Base-by-base conservation (phyloP, 2,329 filamentous ascomycete genomes). In the Magnaporthiopsis incrustans region DNA sequence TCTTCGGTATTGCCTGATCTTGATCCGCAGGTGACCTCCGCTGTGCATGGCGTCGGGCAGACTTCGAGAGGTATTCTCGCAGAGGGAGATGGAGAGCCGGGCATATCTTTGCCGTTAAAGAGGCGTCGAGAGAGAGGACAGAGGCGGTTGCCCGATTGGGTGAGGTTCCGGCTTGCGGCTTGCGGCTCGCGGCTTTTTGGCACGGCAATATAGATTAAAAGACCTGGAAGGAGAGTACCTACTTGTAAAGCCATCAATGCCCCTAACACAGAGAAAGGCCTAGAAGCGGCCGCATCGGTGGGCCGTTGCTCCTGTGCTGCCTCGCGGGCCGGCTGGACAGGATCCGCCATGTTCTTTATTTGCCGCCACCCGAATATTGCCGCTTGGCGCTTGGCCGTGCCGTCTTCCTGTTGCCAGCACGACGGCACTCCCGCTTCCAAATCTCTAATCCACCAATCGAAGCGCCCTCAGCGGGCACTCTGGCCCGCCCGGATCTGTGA, bases 341-440 rank as follows among this genome's bases (percentile, higher is more conserved):
- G 38, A 44, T 6, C 38, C 15, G 38, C 38, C 38, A 18, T 5
- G 44, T 38, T n/a, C 2, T 26, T 32, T 60, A 60, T 60, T 60
- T 38, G 58, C 58, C 58, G 58, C 58, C 15, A 60, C 12, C 30
- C 58, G 58, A 32, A 38, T 60, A 35, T 32, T 60, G 32, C 58
- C 25, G 6, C 3, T 18, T 27, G 32, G 18, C 44, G 44, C 44
- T 53, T 53, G 44, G 44, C 44, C 44, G 44, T 53, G 44, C 44
- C 44, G 44, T 53, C 18, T 25, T 53, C 44, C 44, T 10, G 22
- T 3, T 18, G 22, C 44, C 18, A 3, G 44, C 44, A 4, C n/a
- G 44, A 53, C n/a, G 15, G 18, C 11, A 25, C 18, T 2, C 22
- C 44, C 8, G 44, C 7, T 3, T 25, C 7, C 22, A 25, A 25